Conservation (phyloP, 2,329 filamentous ascomycete genomes). For the Hymenoscyphus albidus region DNA sequence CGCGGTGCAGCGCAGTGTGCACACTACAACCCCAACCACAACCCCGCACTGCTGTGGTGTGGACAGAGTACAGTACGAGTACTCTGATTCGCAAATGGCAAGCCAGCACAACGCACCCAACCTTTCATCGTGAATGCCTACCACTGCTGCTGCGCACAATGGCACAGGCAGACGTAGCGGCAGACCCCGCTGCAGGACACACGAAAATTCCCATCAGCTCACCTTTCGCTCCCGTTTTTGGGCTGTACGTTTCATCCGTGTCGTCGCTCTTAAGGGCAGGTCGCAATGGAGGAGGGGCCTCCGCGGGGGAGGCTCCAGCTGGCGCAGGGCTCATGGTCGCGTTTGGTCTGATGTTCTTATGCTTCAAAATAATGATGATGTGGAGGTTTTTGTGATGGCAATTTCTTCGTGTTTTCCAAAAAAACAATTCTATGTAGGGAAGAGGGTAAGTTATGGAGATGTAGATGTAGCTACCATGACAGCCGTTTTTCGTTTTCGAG, state of each 20-base stretch:
- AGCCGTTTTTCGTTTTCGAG: neutral
- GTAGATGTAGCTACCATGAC: neutral
- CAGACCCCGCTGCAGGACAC: neutral
- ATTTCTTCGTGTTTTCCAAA: neutral
- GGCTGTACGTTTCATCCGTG: conserved; percentile 23
- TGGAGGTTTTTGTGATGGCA: neutral
- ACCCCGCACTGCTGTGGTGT: neutral
- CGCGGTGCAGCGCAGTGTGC: neutral
- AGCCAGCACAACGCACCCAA: neutral
- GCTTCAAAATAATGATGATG: neutral
- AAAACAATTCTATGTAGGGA: neutral
- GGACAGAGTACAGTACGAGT: too few relatives aligned
- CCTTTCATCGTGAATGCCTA: neutral
- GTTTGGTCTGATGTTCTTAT: neutral
- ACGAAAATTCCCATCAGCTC: neutral
- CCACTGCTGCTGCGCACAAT: neutral
- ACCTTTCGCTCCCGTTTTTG: conserved; percentile 32
- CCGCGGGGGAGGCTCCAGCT: neutral
- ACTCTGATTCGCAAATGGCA: neutral
- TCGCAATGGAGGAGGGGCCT: conserved; percentile 23
- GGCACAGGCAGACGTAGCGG: too few relatives aligned
- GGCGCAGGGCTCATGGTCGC: conserved; percentile 3
- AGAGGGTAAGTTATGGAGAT: neutral
- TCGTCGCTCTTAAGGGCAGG: conserved; percentile 26
- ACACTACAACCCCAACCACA: neutral